A percentile compares a stretch with the other conserved stretches of the same genome.
Conservation (phyloP, 2,329 filamentous ascomycete genomes). For the Simplicillium aogashimaense region DNA sequence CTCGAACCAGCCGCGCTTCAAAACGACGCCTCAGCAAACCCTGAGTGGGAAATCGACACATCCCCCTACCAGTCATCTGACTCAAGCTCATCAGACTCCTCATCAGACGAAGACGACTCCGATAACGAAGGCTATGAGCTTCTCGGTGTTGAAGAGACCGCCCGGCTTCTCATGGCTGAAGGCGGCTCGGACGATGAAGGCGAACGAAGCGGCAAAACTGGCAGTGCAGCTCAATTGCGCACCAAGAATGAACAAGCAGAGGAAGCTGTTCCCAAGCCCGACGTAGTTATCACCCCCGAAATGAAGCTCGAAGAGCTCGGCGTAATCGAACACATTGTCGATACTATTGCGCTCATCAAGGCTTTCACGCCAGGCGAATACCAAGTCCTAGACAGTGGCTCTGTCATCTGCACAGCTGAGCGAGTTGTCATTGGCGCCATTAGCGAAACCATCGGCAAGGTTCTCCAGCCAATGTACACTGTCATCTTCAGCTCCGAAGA, state of each 20-base stretch:
- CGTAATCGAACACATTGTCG: constrained; percentile 64
- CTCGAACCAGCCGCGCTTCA: constrained; percentile 14
- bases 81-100: constrained; percentile 48
- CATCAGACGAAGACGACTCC: constrained; percentile 47
- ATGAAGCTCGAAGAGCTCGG: constrained; percentile 73
- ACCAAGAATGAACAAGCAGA: constrained; percentile 74
- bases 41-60: constrained; percentile 80
- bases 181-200: constrained; percentile 71
- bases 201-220: constrained; percentile 32
- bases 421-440: constrained; percentile 71
- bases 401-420: constrained; percentile 70
- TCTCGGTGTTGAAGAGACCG: constrained; percentile 72
- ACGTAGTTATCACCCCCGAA: constrained; percentile 65
- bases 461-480: constrained; percentile 78
- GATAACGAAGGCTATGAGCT: constrained; percentile 58
- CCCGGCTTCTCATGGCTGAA: constrained; percentile 78
- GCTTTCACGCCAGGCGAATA: constrained; percentile 72
- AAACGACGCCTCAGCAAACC: constrained; percentile 33
- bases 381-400: constrained; percentile 74
- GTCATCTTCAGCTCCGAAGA: constrained; percentile 62
- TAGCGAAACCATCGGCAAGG: constrained; percentile 77
- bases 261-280: constrained; percentile 59
- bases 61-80: constrained; percentile 64
- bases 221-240: constrained; percentile 42
- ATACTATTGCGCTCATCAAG: constrained; percentile 68